phyloP scores from a whole-genome alignment of 139 green algal genomes.

The Pleodorina starrii region DNA sequence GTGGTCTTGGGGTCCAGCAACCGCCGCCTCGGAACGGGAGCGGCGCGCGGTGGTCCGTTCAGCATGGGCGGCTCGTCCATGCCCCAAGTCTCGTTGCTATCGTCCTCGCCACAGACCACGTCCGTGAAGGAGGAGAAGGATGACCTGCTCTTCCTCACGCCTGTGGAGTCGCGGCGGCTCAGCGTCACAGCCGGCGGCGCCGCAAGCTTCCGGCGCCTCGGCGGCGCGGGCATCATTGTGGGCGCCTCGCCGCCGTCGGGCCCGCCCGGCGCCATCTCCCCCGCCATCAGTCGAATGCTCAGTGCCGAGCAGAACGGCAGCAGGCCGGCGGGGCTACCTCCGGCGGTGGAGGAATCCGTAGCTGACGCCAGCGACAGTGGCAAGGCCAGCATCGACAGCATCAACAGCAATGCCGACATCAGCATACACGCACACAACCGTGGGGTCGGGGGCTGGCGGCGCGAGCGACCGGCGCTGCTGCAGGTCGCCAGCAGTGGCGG shows the following conservation, averaged over 20 bases:
- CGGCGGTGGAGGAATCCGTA: neutral
- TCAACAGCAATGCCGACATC: slow-evolving; percentile 45
- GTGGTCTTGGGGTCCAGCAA: neutral
- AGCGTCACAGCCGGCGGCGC: slow-evolving; percentile 18
- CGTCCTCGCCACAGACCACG: neutral
- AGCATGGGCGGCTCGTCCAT: neutral
- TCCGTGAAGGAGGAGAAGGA: neutral
- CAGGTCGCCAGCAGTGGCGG: neutral
- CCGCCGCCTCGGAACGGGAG: neutral
- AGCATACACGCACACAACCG: neutral
- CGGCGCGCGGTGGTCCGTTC: neutral
- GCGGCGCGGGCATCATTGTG: slow-evolving; percentile 21
- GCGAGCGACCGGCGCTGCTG: slow-evolving; percentile 23
- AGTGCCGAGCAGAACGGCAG: neutral
- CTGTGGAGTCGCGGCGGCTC: slow-evolving; percentile 35
- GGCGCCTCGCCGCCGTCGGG: neutral
- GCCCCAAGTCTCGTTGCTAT: neutral
- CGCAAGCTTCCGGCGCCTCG: neutral
- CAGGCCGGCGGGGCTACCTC: neutral
- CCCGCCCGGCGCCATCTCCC: slow-evolving; percentile 9
- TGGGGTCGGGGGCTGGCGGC: neutral
- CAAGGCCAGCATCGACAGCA: slow-evolving; percentile 19
- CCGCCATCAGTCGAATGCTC: neutral
- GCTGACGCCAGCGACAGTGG: neutral
- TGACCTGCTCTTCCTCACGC: slow-evolving; percentile 7